Base-by-base conservation (phyloP, 1,139 yeast species). In the Scheffersomyces lignicola region DNA sequence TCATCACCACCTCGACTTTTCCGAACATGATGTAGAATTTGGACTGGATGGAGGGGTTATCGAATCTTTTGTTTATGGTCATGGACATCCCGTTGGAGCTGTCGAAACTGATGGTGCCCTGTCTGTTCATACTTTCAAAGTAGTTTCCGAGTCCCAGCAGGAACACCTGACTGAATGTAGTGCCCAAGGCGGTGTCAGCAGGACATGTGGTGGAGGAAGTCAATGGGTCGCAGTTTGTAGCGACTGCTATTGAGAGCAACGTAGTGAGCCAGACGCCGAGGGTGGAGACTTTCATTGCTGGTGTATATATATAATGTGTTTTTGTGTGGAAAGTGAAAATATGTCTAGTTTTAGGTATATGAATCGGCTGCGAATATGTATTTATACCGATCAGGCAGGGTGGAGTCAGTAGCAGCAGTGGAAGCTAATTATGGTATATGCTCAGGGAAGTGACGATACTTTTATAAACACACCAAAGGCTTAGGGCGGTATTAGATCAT, bases 1-100 rank as follows among this genome's bases (percentile, higher is more conserved):
- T 75, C 41, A 85, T 56, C 2, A 69, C 71, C 7, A 81, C 89
- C 54, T 86, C 94, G 14, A 87, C 78, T 46, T 78, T 78, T 36
- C 96, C 96, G 60, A 81, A 88, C 90, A 88, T 84, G 44, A 88
- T 76, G 58, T 86, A 86, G 54, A 85, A 87, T 43, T 82, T 75
- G 9, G 95, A 85, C 46, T 72, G 72, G 36, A 88, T 58, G 3
- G 90, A 74, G 12, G 96, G 96, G 52, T 84, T 82, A 51, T 86
- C 92, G 36, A 70, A 80, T 45, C 81, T 66, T 48, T 81, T 65
- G 3, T 72, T 63, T 37, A 89, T 60, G 2, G 80, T 71, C 43
- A 89, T 58, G 18, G 67, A 55, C n/a, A 81, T 61, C 7, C 96
- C 96, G 22, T 57, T 51, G 24, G 48, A 49, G 12, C 48, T 40